Base-by-base conservation (phyloP, 2,329 filamentous ascomycete genomes). In the Exophiala phaeomuriformis region DNA sequence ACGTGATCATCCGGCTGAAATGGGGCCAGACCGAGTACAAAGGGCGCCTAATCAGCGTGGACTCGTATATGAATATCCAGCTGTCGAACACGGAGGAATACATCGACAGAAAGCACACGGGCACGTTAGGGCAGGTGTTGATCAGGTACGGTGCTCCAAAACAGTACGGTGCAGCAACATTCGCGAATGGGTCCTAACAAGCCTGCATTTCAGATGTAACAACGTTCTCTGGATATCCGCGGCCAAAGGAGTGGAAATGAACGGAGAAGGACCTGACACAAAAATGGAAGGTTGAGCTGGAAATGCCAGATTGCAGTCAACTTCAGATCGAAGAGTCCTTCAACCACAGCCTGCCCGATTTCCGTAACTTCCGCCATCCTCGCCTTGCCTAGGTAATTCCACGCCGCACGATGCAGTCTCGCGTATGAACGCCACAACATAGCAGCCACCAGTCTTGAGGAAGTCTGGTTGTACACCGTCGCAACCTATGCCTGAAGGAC, bases 31-130 rank as follows among this genome's bases (percentile, higher is more conserved):
- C 89, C 56, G 93, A 98, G 72, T 98, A 98, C 81, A 94, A 91
- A 71, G 93, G 93, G 69, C 82, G 82, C 62, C 82, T 98, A 59
- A 87, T 95, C 67, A 91, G 86, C 65, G 88, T 95, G 67, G 93
- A 98, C 75, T 90, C 87, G 68, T 98, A 98, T 77, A 97, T 98
- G 91, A 98, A 98, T 76, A 84, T 98, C 61, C 90, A 97, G 75
- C 81, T 98, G 60, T 83, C 84, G 62, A 85, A 86, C 65, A 90
- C 91, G 48, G 88, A 95, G 73, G 93, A 98, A 72, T 96, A 85
- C 73, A 87, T 95, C 67, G 83, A 90, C 68, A 85, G 88, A 63
- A 87, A 94, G 79, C 84, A 83, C 69, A 89, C 86, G 35, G 91
- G 90, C 53, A 82, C 82, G 46, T 74, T 98, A 61, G 93, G 93